Base-by-base conservation (phyloP, 2,329 filamentous ascomycete species). In the Fusarium tanahbumbuense region DNA sequence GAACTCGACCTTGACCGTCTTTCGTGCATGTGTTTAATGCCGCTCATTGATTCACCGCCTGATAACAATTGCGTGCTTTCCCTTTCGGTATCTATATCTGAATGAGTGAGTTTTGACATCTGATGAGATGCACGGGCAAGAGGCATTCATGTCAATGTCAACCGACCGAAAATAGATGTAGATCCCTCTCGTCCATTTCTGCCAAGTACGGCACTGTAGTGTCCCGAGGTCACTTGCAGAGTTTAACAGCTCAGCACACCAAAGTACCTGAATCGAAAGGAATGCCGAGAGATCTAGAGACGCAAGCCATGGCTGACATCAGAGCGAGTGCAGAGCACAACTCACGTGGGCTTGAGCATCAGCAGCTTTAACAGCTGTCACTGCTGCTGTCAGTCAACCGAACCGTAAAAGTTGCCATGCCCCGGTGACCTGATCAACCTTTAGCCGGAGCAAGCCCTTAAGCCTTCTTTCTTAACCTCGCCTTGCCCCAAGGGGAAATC, bases 271-370 rank as follows among this genome's bases (percentile, higher is more conserved):
- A 60, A 70, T 67, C 66, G 60, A 67, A 48, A 52, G 66, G 66
- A 69, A 69, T 69, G 66, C 60, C 40, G 66, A 70, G 60, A 69
- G 66, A 69, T 69, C 66, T 66, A 42, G 50, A 65, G 65, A 50
- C 47, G 37, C 23, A 52, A 54, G 22, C 28, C 54, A 53, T 66
- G 56, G 60, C 66, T 69, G 67, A 69, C 60, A 69, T 70, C 60
- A 69, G 60, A 69, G 41, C 13, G 18, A 52, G 49, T 18, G 55
- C 4, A 44, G 16, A 42, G n/a, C 37, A 42, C 20, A 44, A 25
- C 63, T 67, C 64, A 67, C 63, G 52, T 69, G 66, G 44, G 15
- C 30, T 50, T n/a, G 23, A 44, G 18, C 23, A 63, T n/a, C 30
- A 44, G 23, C 23, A 63, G 34, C 60, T 64, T 34, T 42, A 40